Evolutionary conservation across 805 yeast genomes (phyloP), one percentile per base, ranked within the genome.

Genomic region (Wickerhamomyces pijperi): DNA sequence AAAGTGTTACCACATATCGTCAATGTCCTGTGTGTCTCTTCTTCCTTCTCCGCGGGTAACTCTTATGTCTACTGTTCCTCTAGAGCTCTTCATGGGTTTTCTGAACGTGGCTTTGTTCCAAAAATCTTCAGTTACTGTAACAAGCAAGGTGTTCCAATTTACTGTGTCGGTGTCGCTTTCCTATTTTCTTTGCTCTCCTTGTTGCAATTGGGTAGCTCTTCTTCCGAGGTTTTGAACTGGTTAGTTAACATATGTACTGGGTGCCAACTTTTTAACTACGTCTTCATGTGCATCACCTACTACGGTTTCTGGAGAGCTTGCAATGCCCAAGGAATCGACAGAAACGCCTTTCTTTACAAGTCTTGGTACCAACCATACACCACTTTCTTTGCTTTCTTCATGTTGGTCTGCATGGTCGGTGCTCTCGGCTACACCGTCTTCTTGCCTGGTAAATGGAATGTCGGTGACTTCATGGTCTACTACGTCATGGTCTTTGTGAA

Each of bases 391-490:
- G 78, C 76, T 0, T 52, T 70, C 17, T 44, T 59, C 34, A 57
- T 70, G 36, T 63, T 70, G 8, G 39, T 63, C 39, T 56, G 65
- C 46, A 67, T 83, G 83, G 55, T 74, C 45, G 59, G 74, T 48
- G 58, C 74, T 20, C 72, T 74, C 39, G 94, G 94, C 7, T 85
- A 82, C 61, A 63, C 75, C 3, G 80, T 75, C 1, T 83, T 85
- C 59, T 56, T 79, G 45, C 78, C 80, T n/a, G 84, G 81, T 13
- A 49, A 60, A 37, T 84, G 90, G 86, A 55, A 65, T n/a, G 67
- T 68, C 19, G 68, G 74, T 45, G 62, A 68, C 19, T 84, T 85
- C 59, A 64, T 82, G 50, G 81, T 76, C 55, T 73, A 71, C 49
- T 85, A 85, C 54, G 64, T 85, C 46, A 82, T 82, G 86, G 65